phyloP scores from a whole-genome alignment of 2,329 filamentous ascomycete species.

The Clonostachys rhizophaga region DNA sequence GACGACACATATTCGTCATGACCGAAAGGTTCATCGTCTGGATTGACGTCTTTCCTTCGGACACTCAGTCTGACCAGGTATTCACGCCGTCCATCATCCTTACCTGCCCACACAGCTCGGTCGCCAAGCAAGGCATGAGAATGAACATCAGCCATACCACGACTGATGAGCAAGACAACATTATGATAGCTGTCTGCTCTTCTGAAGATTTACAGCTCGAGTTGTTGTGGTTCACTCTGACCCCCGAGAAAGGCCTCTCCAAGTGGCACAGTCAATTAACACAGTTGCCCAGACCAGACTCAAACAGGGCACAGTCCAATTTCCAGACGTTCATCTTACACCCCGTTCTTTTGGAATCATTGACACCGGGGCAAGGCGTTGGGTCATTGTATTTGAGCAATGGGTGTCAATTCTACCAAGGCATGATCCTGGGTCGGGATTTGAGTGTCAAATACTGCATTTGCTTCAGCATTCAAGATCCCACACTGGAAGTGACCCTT shows the following conservation, averaged over 20 bases:
- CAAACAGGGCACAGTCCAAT: neutral
- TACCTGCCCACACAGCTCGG: constrained; percentile 18
- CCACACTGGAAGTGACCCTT: constrained; percentile 13
- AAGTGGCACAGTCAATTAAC: constrained; percentile 30
- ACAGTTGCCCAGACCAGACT: constrained; percentile 10
- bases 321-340: constrained; percentile 9
- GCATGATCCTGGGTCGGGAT: constrained; percentile 34
- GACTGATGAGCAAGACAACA: constrained; percentile 7
- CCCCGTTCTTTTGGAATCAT: constrained; percentile 12
- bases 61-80: constrained; percentile 4
- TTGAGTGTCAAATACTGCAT: constrained; percentile 36
- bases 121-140: constrained; percentile 12
- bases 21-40: constrained; percentile 48
- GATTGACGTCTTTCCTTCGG: constrained; percentile 30
- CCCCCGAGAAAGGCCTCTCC: constrained; percentile 15
- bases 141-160: constrained; percentile 20
- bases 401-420: constrained; percentile 38
- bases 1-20: constrained; percentile 51
- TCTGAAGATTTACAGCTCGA: constrained; percentile 19
- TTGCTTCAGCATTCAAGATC: constrained; percentile 16
- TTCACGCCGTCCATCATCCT: constrained; percentile 16
- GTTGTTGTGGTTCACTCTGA: constrained; percentile 25
- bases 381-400: constrained; percentile 22
- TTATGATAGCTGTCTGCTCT: constrained; percentile 27
- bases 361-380: constrained; percentile 7